phyloP scores from a whole-genome alignment of 257 asterid genomes.

The Apocynum venetum region DNA sequence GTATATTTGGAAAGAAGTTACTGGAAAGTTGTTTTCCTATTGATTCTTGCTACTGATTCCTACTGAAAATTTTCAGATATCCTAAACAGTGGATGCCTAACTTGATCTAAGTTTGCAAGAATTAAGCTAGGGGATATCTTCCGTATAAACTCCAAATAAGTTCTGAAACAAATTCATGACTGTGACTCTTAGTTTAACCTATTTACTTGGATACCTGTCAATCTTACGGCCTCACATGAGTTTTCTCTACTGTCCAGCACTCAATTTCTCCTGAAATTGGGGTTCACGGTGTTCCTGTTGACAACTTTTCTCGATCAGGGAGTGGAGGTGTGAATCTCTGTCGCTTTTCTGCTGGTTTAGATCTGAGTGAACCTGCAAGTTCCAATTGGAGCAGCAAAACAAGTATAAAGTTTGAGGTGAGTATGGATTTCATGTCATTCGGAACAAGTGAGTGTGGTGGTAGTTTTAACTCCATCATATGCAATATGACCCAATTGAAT shows the following conservation, averaged over 20 bases:
- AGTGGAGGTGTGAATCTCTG: conserved; percentile 88
- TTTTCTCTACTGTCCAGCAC: conserved; percentile 57
- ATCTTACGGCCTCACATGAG: conserved; percentile 20
- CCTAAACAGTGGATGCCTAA: neutral
- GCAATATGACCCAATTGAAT: neutral
- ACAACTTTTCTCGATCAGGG: conserved; percentile 79
- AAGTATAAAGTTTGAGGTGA: conserved; percentile 83
- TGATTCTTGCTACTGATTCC: neutral
- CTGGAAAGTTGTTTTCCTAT: neutral
- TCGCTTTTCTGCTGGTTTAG: conserved; percentile 86
- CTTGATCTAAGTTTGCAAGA: neutral
- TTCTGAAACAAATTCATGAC: neutral
- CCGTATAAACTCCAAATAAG: neutral
- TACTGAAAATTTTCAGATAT: neutral
- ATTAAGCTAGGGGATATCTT: neutral
- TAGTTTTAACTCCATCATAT: neutral
- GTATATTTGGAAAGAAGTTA: neutral
- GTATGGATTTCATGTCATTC: conserved; percentile 15
- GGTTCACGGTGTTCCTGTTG: conserved; percentile 78
- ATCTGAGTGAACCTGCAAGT: conserved; percentile 90
- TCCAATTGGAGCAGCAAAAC: conserved; percentile 96
- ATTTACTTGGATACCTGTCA: conserved; percentile 5
- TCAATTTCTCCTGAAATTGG: conserved; percentile 86
- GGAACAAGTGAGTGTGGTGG: conserved; percentile 9
- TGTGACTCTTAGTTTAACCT: neutral